Conservation (phyloP, 257 asterid species). For the Scutellaria barbata region DNA sequence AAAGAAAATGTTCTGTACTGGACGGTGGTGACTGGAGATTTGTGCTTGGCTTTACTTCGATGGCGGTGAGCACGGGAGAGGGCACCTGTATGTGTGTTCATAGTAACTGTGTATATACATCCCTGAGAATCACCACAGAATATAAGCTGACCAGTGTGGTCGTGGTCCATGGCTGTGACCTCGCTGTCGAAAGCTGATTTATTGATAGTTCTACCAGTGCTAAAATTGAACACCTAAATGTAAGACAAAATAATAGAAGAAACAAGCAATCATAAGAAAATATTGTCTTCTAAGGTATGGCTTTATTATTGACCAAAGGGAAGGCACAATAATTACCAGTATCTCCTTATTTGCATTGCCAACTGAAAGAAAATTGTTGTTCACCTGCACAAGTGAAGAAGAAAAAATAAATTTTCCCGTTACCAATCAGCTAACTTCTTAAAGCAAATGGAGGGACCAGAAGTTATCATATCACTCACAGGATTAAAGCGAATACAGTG, state of each 20-base stretch:
- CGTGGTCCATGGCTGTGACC: constrained; percentile 98
- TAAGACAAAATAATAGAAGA: constrained; percentile 36
- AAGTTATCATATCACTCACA: constrained; percentile 56
- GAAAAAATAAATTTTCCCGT: constrained; percentile 25
- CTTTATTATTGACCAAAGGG: constrained; percentile 26
- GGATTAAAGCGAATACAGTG: constrained; percentile 98
- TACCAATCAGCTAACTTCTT: constrained; percentile 22
- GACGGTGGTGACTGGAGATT: constrained; percentile 81
- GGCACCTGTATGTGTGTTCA: constrained; percentile 80
- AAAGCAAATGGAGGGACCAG: constrained; percentile 20
- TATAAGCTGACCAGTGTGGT: constrained; percentile 93
- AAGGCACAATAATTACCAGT: constrained; percentile 52
- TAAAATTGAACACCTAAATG: constrained; percentile 87
- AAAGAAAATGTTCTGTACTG: constrained; percentile 89
- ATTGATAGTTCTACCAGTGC: constrained; percentile 88
- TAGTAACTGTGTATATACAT: constrained; percentile 69
- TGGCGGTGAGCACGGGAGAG: constrained; percentile 85
- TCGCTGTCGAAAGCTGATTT: constrained; percentile 69
- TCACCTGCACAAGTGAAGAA: constrained; percentile 61
- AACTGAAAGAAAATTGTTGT: constrained; percentile 92
- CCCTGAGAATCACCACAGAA: constrained; percentile 99
- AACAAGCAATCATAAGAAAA: not conserved
- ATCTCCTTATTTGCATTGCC: constrained; percentile 95
- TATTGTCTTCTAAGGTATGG: not conserved
- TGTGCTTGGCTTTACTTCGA: constrained; percentile 66